Base-by-base conservation (phyloP, 2,329 filamentous ascomycete species). In the Penicillium brevicompactum region DNA sequence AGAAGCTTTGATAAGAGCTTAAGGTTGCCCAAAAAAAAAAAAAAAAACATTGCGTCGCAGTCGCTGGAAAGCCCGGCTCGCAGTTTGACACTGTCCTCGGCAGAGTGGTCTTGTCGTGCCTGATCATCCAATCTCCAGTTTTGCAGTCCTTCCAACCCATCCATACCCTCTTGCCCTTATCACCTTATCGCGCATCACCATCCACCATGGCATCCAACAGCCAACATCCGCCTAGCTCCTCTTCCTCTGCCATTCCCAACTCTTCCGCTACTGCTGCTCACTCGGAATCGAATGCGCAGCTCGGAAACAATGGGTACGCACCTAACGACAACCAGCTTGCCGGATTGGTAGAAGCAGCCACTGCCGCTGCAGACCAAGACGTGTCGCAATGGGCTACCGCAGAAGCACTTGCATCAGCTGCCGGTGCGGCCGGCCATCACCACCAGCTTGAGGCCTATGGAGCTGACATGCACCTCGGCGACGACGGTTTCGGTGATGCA, bases 351-450 rank as follows among this genome's bases (percentile, higher is more conserved):
- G 74, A 79, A 60, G 77, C 76, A 30, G 77, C 77, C 2, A 78
- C 76, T 2, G 77, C 76, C 2, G 75, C 76, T 31, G 76, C 76
- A 34, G 71, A 70, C 16, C 70, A 74, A 55, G 69, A 74, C 55
- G 67, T 73, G 9, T 70, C 69, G 22, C 67, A 74, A 53, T 72
- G 69, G 80, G 74, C 65, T 65, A 78, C 66, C 66, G 68, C 34
- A 72, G 78, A 68, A 65, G 74, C 77, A 74, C 80, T 58, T 73
- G 78, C 56, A 68, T 80, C 66, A 65, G 80, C 62, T 68, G 78
- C 73, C 76, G 81, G 66, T 75, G 79, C 62, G 76, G 81, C 70
- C 2, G 63, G 65, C 2, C 64, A 70, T 24, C 72, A 76, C 49
- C 68, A 69, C 47, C 74, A 76, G 43, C 56, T 77, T n/a, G 74